These are phyloP conservation scores for Mortierella alpina DNA, from an alignment of 192 early-diverging fungal genomes.

Conservation along the genomic window DNA sequence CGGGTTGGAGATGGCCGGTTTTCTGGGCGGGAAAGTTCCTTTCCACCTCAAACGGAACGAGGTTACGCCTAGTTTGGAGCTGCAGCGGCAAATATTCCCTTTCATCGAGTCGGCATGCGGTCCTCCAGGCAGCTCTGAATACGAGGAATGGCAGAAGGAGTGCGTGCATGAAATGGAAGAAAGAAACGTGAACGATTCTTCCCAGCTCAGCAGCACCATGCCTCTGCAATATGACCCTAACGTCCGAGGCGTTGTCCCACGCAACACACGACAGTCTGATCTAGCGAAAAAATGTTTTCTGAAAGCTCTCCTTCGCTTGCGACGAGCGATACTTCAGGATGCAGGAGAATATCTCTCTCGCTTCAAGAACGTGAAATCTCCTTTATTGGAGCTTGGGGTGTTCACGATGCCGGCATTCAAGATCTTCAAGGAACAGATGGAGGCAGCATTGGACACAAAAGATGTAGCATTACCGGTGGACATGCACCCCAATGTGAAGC, in stretches of 20 bases:
- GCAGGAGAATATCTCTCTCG: not conserved
- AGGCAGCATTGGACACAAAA: not conserved
- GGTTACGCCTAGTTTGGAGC: not conserved
- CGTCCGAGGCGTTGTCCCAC: constrained; percentile 6
- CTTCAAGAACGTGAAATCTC: not conserved
- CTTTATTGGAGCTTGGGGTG: not conserved
- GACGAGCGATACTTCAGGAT: constrained; percentile 3
- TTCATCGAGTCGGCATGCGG: not conserved
- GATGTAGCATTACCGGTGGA: not conserved
- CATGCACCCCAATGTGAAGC: not conserved
- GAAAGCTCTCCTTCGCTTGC: no score
- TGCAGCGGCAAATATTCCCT: constrained; percentile 7
- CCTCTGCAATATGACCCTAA: not conserved
- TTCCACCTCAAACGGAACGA: constrained; percentile 11
- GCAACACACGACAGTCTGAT: constrained; percentile 9
- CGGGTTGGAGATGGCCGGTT: not conserved
- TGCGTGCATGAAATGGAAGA: constrained; percentile 12
- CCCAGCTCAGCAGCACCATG: not conserved
- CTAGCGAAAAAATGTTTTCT: constrained; percentile 7
- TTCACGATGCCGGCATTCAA: constrained; percentile 1
- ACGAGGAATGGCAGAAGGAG: no score
- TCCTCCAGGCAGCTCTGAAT: constrained; percentile 6
- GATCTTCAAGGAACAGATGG: not conserved
- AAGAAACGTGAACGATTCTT: not conserved
- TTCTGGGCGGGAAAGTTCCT: constrained; percentile 2